These are phyloP conservation scores for Fomitopsis serialis DNA, from an alignment of 768 basidiomycete genomes.

Conservation along the genomic window DNA sequence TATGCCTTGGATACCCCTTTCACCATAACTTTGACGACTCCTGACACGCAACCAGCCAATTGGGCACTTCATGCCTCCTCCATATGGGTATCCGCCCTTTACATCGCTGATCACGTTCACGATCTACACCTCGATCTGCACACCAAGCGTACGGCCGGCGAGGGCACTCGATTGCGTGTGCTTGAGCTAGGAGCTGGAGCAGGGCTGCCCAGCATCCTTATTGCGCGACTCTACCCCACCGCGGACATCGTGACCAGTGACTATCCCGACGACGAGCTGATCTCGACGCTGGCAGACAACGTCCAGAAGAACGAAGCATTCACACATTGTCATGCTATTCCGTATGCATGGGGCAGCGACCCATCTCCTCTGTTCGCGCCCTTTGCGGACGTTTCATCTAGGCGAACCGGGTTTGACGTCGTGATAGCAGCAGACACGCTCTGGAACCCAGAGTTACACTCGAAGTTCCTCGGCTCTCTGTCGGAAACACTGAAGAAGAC, in stretches of 20 bases:
- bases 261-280: slow-evolving; percentile 64
- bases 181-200: slow-evolving; percentile 74
- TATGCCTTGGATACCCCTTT: slow-evolving; percentile 2
- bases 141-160: slow-evolving; percentile 12
- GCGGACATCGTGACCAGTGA: slow-evolving; percentile 52
- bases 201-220: slow-evolving; percentile 65
- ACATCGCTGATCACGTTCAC: slow-evolving; percentile 59
- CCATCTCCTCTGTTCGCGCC: slow-evolving; percentile 25
- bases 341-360: slow-evolving; percentile 66
- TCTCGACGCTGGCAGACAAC: slow-evolving; percentile 54
- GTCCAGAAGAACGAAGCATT: slow-evolving; percentile 44
- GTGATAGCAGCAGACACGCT: slow-evolving; percentile 73
- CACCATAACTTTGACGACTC: slow-evolving; percentile 44
- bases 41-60: slow-evolving; percentile 62
- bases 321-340: slow-evolving; percentile 43
- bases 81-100: slow-evolving; percentile 67
- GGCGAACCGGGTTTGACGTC: slow-evolving; percentile 44
- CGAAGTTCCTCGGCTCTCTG: slow-evolving; percentile 48
- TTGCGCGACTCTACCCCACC: slow-evolving; percentile 44
- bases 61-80: slow-evolving; percentile 78
- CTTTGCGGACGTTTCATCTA: slow-evolving; percentile 11
- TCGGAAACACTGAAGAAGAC: slow-evolving; percentile 38
- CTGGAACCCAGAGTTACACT: slow-evolving; percentile 66
- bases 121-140: slow-evolving; percentile 35
- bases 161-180: slow-evolving; percentile 25